Conservation (phyloP, 139 green algal species). For the Marvania coccoides region DNA sequence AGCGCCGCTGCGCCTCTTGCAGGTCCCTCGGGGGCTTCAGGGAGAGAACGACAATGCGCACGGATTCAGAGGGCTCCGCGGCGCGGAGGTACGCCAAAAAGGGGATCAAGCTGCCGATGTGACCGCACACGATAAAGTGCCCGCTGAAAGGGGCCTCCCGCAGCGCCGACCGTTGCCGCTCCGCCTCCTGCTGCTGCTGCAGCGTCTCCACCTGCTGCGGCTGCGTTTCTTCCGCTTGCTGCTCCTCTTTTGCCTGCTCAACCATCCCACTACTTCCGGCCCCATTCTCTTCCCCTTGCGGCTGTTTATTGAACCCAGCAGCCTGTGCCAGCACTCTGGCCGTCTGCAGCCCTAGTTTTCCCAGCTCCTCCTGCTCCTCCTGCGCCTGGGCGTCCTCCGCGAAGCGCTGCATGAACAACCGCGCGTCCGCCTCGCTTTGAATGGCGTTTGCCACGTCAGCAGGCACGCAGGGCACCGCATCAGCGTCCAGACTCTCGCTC, state of each 20-base stretch:
- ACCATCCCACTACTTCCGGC: too few species aligned
- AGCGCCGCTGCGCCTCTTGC: neutral
- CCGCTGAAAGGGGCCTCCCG: slow-evolving; percentile 2
- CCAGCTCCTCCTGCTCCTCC: slow-evolving; percentile 13
- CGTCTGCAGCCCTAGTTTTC: slow-evolving; percentile 4
- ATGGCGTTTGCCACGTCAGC: slow-evolving; percentile 9
- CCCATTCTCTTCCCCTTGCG: too few species aligned
- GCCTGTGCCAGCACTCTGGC: neutral
- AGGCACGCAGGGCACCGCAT: slow-evolving; percentile 32
- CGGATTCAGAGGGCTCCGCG: slow-evolving; percentile 4
- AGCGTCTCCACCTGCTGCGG: neutral
- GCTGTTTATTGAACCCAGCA: neutral
- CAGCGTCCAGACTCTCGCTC: slow-evolving; percentile 30
- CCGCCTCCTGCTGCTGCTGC: neutral
- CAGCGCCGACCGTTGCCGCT: neutral
- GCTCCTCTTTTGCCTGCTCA: neutral
- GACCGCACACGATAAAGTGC: slow-evolving; percentile 53
- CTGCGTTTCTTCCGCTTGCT: neutral
- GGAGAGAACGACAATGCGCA: slow-evolving; percentile 47
- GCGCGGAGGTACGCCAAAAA: slow-evolving; percentile 43
- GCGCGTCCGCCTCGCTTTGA: neutral
- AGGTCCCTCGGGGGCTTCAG: slow-evolving; percentile 11
- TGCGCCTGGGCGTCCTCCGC: neutral
- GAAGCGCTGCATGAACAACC: slow-evolving; percentile 12
- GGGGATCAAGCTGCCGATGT: slow-evolving; percentile 30